phyloP scores from a whole-genome alignment of 345 rosid species.

The Erodium maritimum region DNA sequence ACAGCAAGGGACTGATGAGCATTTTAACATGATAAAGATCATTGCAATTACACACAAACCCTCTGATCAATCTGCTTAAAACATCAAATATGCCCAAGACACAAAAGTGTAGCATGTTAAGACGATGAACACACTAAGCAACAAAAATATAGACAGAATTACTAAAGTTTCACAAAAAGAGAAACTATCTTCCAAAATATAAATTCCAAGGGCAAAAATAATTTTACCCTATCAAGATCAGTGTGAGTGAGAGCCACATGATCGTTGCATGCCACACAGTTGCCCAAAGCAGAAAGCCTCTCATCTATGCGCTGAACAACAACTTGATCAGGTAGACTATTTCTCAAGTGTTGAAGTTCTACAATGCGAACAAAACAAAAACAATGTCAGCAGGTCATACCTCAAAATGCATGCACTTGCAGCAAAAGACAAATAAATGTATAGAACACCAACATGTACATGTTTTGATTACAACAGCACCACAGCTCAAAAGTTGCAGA shows the following conservation, averaged over 20 bases:
- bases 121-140: background rate
- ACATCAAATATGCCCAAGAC: background rate
- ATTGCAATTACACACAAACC: background rate
- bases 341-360: conserved; percentile 94
- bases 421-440: background rate
- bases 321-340: conserved; percentile 84
- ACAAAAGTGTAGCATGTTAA: too few relatives aligned
- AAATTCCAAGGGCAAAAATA: background rate
- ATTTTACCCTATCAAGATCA: conserved; percentile 60
- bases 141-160: background rate
- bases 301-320: conserved; percentile 91
- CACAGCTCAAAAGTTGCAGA: too few relatives aligned
- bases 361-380: conserved; percentile 4
- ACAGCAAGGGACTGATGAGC: background rate
- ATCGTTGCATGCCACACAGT: conserved; percentile 92
- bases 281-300: conserved; percentile 86
- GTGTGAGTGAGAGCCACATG: conserved; percentile 94
- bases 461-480: background rate
- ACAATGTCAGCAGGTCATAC: background rate
- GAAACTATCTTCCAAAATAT: too few relatives aligned
- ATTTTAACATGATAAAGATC: background rate
- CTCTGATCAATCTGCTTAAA: background rate
- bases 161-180: background rate
- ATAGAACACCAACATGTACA: background rate
- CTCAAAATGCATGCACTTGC: background rate